phyloP scores from a whole-genome alignment of 352 stramenopile species.

The Phytopythium delawarense region DNA sequence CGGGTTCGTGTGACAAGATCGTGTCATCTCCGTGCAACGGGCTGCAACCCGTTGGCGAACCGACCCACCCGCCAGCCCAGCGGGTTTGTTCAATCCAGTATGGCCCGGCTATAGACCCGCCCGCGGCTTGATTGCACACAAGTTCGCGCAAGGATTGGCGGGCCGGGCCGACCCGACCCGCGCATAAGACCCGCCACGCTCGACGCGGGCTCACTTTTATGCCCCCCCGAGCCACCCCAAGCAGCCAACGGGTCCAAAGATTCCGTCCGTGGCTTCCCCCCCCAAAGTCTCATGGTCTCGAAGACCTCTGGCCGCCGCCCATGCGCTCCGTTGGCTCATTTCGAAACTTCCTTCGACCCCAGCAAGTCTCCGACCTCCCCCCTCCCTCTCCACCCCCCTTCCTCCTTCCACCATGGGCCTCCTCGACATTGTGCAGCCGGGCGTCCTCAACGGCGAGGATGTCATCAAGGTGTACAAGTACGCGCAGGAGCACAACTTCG shows the following conservation, averaged over 20 bases:
- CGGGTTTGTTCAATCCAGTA: neutral
- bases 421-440: slow-evolving; percentile 77
- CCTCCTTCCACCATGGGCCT: slow-evolving; percentile 59
- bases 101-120: slow-evolving; percentile 2
- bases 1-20: slow-evolving; percentile 24
- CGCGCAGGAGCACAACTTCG: slow-evolving; percentile 93
- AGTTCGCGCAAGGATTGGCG: neutral
- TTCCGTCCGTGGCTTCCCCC: neutral
- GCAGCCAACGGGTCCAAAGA: slow-evolving; percentile 11
- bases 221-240: slow-evolving; percentile 7
- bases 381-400: neutral
- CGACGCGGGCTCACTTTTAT: slow-evolving; percentile 7
- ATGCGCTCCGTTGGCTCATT: slow-evolving; percentile 14
- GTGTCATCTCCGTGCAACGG: slow-evolving; percentile 21
- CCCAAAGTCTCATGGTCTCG: no score
- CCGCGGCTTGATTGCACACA: slow-evolving; percentile 11
- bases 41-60: neutral
- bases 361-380: slow-evolving; percentile 10
- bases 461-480: slow-evolving; percentile 91
- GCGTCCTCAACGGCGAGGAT: slow-evolving; percentile 86
- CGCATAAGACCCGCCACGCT: neutral
- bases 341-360: slow-evolving; percentile 28
- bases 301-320: neutral
- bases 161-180: neutral
- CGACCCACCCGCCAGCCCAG: no score